Base-by-base conservation (phyloP, 345 rosid genomes). In the Salix exigua region DNA sequence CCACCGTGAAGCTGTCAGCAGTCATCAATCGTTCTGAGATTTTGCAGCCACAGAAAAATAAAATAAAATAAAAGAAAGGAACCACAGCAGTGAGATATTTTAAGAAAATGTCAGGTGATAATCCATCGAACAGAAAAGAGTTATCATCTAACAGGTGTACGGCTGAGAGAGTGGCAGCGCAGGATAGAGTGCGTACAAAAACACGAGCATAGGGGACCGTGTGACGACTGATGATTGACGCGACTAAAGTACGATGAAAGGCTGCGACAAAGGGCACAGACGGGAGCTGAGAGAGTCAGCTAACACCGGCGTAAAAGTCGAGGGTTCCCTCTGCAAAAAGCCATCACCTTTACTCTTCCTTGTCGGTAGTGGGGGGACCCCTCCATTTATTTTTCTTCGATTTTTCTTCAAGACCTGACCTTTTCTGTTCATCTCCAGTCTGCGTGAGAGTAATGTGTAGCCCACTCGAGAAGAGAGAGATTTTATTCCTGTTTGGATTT, bases 301-400 rank as follows among this genome's bases (percentile, higher is more conserved):
- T 63, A 46, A 74, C 81, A 63, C 89, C 86, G 87, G 88, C 91
- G 89, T 76, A 88, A 88, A 88, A 86, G 89, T 85, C 89, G 91
- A 88, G 91, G 86, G 89, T 61, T 80, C 78, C 51, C 79, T 64
- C 79, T 75, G 60, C 67, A 33, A 16, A 70, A 72, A 75, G 75
- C 63, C 4, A 65, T 51, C 10, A 18, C 19, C 86, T 78, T 77
- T 65, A 62, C 73, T 68, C 79, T 28, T n/a, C 17, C 16, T 21
- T 11, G 63, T 58, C 11, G 6, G 28, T 60, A 42, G 77, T 21
- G 31, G 73, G 76, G 28, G 72, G 12, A 18, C 74, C 42, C 28
- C 6, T 26, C 5, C 1, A 18, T 35, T 19, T 9, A 6, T 23
- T 0, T 48, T 14, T 37, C 11, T n/a, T 62, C 10, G 0, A 6